Conservation (phyloP, 148 eudicot genomes). For the Rhododendron mucronatum region DNA sequence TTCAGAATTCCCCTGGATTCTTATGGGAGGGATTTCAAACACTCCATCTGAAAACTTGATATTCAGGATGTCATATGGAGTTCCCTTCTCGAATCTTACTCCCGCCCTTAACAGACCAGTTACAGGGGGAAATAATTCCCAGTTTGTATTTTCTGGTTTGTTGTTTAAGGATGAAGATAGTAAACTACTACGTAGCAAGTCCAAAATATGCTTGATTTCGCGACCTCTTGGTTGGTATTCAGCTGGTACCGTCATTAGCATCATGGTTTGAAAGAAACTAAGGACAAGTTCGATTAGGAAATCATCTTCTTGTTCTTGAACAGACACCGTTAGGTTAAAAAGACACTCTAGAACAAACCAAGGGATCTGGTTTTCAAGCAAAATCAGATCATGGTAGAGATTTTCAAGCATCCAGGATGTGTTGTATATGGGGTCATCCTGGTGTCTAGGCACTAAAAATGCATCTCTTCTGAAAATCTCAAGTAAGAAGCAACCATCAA, state of each 20-base stretch:
- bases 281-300: background rate
- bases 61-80: background rate
- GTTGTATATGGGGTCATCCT: background rate
- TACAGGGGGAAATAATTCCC: background rate
- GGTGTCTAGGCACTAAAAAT: background rate
- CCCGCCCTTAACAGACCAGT: background rate
- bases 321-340: background rate
- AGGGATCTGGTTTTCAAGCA: slow-evolving; percentile 3
- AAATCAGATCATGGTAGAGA: background rate
- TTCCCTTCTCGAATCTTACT: background rate
- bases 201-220: background rate
- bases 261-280: background rate
- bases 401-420: background rate
- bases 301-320: background rate
- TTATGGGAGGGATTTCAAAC: background rate
- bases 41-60: background rate
- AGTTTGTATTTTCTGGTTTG: background rate
- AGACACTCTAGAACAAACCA: background rate
- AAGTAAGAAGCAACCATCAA: slow-evolving; percentile 5
- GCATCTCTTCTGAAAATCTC: background rate
- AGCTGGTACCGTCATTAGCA: background rate
- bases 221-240: background rate
- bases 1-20: background rate
- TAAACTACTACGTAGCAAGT: background rate
- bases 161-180: background rate